These are phyloP conservation scores for Ashbya aceris DNA, from an alignment of 1,139 yeast genomes.

Conservation along the genomic window DNA sequence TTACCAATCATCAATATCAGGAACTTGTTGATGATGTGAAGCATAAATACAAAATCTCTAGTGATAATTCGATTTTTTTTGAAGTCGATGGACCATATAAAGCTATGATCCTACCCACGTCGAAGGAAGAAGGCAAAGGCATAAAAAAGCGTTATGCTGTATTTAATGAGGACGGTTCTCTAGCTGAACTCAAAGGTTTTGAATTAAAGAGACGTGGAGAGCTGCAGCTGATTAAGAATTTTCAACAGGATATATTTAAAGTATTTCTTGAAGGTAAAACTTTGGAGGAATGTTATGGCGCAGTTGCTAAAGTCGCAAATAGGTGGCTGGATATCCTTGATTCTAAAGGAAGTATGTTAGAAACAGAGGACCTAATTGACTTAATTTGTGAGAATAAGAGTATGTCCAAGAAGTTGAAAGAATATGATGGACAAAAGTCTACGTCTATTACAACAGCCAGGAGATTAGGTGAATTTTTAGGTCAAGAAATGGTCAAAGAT, in stretches of 20 bases:
- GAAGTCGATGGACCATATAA: conserved; percentile 98
- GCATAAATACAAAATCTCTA: conserved; percentile 61
- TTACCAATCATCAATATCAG: conserved; percentile 93
- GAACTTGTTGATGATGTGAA: conserved; percentile 62
- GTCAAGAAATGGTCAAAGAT: conserved; percentile 96
- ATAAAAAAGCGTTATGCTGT: conserved; percentile 95
- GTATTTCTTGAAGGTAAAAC: conserved; percentile 79
- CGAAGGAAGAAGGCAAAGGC: conserved; percentile 96
- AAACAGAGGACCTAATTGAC: conserved; percentile 89
- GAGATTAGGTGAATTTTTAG: conserved; percentile 87
- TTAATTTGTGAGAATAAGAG: conserved; percentile 93
- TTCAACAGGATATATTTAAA: conserved; percentile 90
- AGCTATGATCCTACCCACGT: conserved; percentile 95
- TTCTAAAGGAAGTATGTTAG: conserved; percentile 76
- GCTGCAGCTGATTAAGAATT: conserved; percentile 81
- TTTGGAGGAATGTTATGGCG: conserved; percentile 69
- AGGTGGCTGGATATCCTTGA: conserved; percentile 94
- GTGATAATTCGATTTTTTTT: conserved; percentile 92
- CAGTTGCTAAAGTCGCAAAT: conserved; percentile 89
- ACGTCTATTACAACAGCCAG: conserved; percentile 93
- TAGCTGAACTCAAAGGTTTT: conserved; percentile 95
- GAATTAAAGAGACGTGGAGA: conserved; percentile 97
- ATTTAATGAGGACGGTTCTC: conserved; percentile 84
- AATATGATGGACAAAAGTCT: conserved; percentile 84
- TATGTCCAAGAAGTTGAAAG: conserved; percentile 87